phyloP scores from a whole-genome alignment of 2,329 filamentous ascomycete species.

The Parascedosporium putredinis region DNA sequence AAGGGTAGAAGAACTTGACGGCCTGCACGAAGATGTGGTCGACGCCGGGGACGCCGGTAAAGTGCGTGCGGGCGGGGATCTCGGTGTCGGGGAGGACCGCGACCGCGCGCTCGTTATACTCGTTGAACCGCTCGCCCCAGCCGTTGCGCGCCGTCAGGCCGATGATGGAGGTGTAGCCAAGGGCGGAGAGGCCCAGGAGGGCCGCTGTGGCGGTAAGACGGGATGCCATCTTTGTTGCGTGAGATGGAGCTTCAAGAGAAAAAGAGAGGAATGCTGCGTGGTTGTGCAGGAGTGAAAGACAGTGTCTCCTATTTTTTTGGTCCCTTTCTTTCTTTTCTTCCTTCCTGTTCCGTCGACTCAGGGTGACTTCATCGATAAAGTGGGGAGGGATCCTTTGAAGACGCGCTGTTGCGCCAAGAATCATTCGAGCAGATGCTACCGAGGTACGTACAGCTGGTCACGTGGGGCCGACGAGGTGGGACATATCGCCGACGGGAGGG shows the following conservation, averaged over 20 bases:
- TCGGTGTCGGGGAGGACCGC: not conserved
- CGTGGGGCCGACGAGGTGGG: too few relatives aligned
- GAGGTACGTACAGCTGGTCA: too few relatives aligned
- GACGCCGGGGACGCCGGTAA: conserved; percentile 13
- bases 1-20: conserved; percentile 13
- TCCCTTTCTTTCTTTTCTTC: too few relatives aligned
- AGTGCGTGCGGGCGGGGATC: conserved; percentile 6
- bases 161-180: conserved; percentile 9
- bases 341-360: too few relatives aligned
- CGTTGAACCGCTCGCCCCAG: not conserved
- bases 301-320: too few relatives aligned
- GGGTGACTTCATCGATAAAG: too few relatives aligned
- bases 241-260: not conserved
- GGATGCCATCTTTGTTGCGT: not conserved
- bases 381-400: too few relatives aligned
- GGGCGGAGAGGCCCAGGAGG: conserved; percentile 4
- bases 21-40: conserved; percentile 13
- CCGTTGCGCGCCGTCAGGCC: conserved; percentile 7
- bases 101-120: not conserved
- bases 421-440: too few relatives aligned
- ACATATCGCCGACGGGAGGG: too few relatives aligned
- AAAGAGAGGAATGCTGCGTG: not conserved
- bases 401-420: too few relatives aligned
- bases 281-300: too few relatives aligned
- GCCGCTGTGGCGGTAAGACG: not conserved